phyloP scores from a whole-genome alignment of 768 basidiomycete species.

The Boletus subparvulus region DNA sequence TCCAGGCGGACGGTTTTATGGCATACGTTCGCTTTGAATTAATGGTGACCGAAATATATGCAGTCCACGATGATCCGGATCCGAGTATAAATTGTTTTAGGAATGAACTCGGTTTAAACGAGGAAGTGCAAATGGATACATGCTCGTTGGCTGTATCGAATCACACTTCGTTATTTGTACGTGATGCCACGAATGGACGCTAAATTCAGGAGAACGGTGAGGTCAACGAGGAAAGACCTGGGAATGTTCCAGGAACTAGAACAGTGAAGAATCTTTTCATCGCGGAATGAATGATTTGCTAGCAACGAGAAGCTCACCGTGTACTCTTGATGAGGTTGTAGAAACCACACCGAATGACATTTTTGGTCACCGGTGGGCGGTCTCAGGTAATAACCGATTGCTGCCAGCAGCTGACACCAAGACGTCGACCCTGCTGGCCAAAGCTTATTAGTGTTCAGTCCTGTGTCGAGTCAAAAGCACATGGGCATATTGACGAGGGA shows the following conservation, averaged over 20 bases:
- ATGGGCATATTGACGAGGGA: slow-evolving; percentile 13
- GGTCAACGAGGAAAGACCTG: slow-evolving; percentile 16
- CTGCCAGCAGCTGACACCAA: neutral
- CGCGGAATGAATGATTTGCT: neutral
- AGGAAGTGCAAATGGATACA: slow-evolving; percentile 17
- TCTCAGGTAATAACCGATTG: neutral
- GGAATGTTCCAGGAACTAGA: slow-evolving; percentile 5
- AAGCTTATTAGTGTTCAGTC: neutral
- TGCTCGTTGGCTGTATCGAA: neutral
- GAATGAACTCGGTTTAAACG: slow-evolving; percentile 14
- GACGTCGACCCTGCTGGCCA: neutral
- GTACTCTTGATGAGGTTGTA: neutral
- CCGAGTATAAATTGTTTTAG: slow-evolving; percentile 22
- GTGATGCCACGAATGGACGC: slow-evolving; percentile 21
- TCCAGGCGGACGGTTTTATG: neutral
- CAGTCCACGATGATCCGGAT: slow-evolving; percentile 25
- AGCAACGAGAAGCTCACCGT: neutral
- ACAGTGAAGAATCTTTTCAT: neutral
- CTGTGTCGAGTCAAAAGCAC: slow-evolving; percentile 4
- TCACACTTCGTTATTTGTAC: slow-evolving; percentile 24
- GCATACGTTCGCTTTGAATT: slow-evolving; percentile 5
- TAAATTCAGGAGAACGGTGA: slow-evolving; percentile 28
- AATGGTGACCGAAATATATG: slow-evolving; percentile 15
- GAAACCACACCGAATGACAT: neutral
- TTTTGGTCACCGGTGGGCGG: neutral